These are phyloP conservation scores for Amniculicola lignicola DNA, from an alignment of 495 filamentous ascomycete genomes.

Conservation along the genomic window DNA sequence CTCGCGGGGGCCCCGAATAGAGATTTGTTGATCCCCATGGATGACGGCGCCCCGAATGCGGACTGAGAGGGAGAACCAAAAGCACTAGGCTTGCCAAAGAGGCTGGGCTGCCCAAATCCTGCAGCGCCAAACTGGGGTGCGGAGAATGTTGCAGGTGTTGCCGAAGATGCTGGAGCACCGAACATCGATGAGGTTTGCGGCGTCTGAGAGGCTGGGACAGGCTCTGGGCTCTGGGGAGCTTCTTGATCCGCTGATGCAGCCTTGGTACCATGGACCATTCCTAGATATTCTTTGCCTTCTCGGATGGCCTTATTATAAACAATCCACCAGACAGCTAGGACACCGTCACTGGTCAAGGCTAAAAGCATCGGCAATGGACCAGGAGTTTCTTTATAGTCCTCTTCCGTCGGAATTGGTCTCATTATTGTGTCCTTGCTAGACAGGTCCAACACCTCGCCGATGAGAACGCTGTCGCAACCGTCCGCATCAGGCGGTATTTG, in stretches of 20 bases:
- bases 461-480: slow-evolving; percentile 57
- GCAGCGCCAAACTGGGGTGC: slow-evolving; percentile 46
- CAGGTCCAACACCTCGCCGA: slow-evolving; percentile 79
- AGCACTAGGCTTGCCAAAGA: too few relatives aligned
- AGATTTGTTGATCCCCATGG: slow-evolving; percentile 9
- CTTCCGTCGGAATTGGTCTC: slow-evolving; percentile 67
- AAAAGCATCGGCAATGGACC: slow-evolving; percentile 83
- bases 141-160: not conserved
- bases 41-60: too few relatives aligned
- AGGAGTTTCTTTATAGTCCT: slow-evolving; percentile 71
- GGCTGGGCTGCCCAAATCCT: too few relatives aligned
- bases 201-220: too few relatives aligned
- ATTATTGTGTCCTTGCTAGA: slow-evolving; percentile 74
- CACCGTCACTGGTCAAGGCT: slow-evolving; percentile 84
- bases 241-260: too few relatives aligned
- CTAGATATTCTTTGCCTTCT: slow-evolving; percentile 66
- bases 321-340: slow-evolving; percentile 84
- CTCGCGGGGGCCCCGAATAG: slow-evolving; percentile 36
- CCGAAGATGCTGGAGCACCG: not conserved
- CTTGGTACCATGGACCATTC: too few relatives aligned
- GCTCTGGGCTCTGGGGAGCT: too few relatives aligned
- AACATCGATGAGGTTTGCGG: not conserved
- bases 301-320: slow-evolving; percentile 83
- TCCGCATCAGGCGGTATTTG: slow-evolving; percentile 52
- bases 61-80: too few relatives aligned